phyloP scores from a whole-genome alignment of 495 filamentous ascomycete species.

The Penicillium dipodomyicola region DNA sequence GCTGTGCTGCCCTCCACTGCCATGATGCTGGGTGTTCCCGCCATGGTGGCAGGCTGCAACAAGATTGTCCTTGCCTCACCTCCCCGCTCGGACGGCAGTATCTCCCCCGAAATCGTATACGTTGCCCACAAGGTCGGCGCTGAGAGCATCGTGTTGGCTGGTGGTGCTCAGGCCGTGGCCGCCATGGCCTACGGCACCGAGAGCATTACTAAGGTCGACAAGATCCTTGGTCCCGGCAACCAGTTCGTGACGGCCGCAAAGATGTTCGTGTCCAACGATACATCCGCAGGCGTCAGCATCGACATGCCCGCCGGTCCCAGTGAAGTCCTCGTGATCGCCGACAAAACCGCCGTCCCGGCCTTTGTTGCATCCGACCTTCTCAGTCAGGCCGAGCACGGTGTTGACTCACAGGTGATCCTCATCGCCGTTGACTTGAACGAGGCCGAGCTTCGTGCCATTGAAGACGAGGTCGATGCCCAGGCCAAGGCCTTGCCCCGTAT shows the following conservation, averaged over 20 bases:
- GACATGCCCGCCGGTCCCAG: constrained; percentile 98
- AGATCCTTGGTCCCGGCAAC: constrained; percentile 96
- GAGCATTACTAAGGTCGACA: constrained; percentile 90
- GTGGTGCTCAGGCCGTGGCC: constrained; percentile 91
- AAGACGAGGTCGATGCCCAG: constrained; percentile 85
- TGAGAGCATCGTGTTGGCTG: constrained; percentile 90
- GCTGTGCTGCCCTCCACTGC: constrained; percentile 94
- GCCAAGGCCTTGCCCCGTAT: constrained; percentile 85
- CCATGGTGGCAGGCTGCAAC: constrained; percentile 96
- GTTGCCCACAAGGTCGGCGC: constrained; percentile 97
- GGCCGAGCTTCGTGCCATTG: constrained; percentile 69
- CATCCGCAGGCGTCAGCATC: constrained; percentile 88
- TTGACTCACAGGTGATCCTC: constrained; percentile 91
- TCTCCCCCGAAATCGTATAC: constrained; percentile 97
- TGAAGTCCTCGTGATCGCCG: constrained; percentile 95
- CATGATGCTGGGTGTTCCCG: constrained; percentile 95
- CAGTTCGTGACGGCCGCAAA: constrained; percentile 98
- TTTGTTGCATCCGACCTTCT: constrained; percentile 95
- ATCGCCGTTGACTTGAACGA: constrained; percentile 81
- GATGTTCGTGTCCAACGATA: constrained; percentile 96
- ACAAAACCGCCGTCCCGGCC: constrained; percentile 81
- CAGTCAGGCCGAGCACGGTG: constrained; percentile 93
- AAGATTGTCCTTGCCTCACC: constrained; percentile 92
- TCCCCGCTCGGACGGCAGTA: constrained; percentile 80
- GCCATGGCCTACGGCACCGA: constrained; percentile 70